Conservation (phyloP, 768 basidiomycete species). For the Podaxis sp. region DNA sequence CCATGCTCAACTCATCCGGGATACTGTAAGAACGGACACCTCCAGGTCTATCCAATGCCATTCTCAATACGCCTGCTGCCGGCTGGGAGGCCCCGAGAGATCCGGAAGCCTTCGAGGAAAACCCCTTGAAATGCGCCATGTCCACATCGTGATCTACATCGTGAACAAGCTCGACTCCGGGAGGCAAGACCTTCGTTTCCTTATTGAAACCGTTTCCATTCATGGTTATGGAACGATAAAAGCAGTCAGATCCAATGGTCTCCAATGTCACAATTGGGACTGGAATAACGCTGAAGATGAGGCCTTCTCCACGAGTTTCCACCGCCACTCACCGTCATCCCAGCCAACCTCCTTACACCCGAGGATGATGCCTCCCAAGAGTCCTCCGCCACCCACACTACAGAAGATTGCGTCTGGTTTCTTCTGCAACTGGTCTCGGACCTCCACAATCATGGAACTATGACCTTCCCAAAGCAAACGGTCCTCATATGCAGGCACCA, state of each 20-base stretch:
- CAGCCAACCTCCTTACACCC: constrained; percentile 65
- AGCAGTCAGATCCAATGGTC: constrained; percentile 70
- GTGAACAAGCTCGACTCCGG: constrained; percentile 36
- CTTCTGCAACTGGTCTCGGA: constrained; percentile 44
- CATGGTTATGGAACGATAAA: constrained; percentile 65
- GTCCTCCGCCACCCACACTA: constrained; percentile 71
- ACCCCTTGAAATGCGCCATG: constrained; percentile 50
- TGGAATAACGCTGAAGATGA: constrained; percentile 11
- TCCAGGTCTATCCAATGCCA: constrained; percentile 59
- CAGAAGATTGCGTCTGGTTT: constrained; percentile 74
- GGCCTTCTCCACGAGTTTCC: not conserved
- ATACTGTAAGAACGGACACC: constrained; percentile 55
- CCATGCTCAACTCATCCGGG: constrained; percentile 69
- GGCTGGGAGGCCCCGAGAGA: constrained; percentile 71
- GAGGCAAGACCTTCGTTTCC: constrained; percentile 29
- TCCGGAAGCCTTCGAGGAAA: constrained; percentile 61
- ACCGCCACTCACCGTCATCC: constrained; percentile 54
- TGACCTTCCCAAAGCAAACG: constrained; percentile 72
- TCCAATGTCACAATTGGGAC: constrained; percentile 67
- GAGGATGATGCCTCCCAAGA: constrained; percentile 63
- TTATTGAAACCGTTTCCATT: constrained; percentile 38
- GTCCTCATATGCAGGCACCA: constrained; percentile 72
- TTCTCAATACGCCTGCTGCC: constrained; percentile 54
- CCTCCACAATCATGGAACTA: constrained; percentile 67
- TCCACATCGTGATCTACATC: constrained; percentile 41